phyloP scores from a whole-genome alignment of 345 rosid genomes.

The Populus simonii region DNA sequence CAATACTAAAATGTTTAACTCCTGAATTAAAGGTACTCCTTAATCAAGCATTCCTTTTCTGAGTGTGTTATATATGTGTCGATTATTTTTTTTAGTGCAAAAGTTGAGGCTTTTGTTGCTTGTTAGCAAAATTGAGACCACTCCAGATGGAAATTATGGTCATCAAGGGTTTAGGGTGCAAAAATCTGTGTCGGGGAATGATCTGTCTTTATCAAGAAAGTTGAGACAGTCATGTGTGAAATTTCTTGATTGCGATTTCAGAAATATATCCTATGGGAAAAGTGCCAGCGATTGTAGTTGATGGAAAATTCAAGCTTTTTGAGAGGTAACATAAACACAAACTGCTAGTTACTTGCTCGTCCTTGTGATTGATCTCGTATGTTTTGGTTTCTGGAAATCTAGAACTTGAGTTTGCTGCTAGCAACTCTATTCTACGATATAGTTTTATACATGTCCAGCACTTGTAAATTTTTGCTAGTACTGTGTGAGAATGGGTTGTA shows the following conservation, averaged over 20 bases:
- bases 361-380: not conserved
- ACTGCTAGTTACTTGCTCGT: not conserved
- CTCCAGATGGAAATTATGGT: not conserved
- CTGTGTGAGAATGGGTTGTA: not conserved
- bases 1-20: conserved; percentile 9
- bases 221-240: not conserved
- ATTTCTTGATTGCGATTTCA: conserved; percentile 29
- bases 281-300: conserved; percentile 65
- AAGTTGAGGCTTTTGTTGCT: not conserved
- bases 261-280: conserved; percentile 59
- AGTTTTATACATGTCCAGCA: not conserved
- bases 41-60: not conserved
- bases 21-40: conserved; percentile 63
- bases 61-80: not conserved
- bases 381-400: not conserved
- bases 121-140: not conserved
- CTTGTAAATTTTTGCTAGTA: no score
- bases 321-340: conserved; percentile 55
- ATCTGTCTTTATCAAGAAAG: not conserved
- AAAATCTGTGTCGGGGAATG: not conserved
- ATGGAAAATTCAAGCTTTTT: conserved; percentile 73
- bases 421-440: not conserved
- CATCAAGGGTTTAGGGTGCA: not conserved
- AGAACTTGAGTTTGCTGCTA: not conserved
- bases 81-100: not conserved